Evolutionary conservation across 768 basidiomycete genomes (phyloP).

Genomic region (Holtermannia corniformis): DNA sequence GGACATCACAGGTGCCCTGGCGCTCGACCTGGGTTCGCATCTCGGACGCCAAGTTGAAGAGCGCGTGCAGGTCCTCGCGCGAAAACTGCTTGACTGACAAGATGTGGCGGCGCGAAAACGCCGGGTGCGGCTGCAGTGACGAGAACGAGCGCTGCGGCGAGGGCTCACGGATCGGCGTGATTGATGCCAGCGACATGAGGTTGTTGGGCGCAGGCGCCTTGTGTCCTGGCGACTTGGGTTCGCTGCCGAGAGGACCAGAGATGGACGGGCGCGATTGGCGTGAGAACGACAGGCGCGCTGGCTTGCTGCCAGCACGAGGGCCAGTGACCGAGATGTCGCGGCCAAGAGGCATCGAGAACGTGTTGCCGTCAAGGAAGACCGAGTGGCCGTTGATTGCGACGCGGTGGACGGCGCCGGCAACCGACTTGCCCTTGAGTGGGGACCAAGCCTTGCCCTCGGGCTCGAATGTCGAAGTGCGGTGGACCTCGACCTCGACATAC

Average conservation of each 20-base stretch:
- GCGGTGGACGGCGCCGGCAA: constrained; percentile 73
- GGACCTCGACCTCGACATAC: constrained; percentile 84
- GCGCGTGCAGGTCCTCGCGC: constrained; percentile 77
- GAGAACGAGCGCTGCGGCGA: constrained; percentile 43
- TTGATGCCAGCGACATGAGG: constrained; percentile 30
- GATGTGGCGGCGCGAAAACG: constrained; percentile 88
- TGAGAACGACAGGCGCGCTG: constrained; percentile 40
- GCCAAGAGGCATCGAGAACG: constrained; percentile 48
- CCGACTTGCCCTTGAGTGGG: constrained; percentile 56
- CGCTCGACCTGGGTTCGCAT: constrained; percentile 95
- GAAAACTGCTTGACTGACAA: constrained; percentile 89
- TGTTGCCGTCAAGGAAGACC: constrained; percentile 70
- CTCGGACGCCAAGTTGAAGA: constrained; percentile 90
- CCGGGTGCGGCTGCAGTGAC: constrained; percentile 57
- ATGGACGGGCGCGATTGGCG: constrained; percentile 22
- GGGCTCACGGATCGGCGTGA: constrained; percentile 40
- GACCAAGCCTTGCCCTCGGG: constrained; percentile 57
- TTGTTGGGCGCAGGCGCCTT: constrained; percentile 10
- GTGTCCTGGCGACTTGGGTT: constrained; percentile 12
- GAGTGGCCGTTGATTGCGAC: constrained; percentile 86
- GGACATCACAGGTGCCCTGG: constrained; percentile 72
- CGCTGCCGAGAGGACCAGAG: constrained; percentile 17
- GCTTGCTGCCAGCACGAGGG: constrained; percentile 25
- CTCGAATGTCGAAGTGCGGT: constrained; percentile 57
- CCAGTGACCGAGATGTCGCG: constrained; percentile 42